Base-by-base conservation (phyloP, 345 rosid genomes). In the Rhodamnia rubescens region DNA sequence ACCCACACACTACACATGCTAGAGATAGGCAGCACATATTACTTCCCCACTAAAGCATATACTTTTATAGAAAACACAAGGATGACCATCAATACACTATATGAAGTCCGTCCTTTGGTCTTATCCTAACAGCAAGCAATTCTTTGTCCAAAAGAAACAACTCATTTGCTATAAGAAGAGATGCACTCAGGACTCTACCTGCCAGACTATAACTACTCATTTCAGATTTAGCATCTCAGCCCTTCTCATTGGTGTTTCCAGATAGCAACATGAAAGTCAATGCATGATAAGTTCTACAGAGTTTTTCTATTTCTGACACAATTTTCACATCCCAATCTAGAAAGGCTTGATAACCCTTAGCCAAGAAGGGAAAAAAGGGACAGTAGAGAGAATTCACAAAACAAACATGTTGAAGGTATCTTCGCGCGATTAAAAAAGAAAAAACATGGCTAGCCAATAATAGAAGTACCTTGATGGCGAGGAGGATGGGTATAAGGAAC, bases 401-500 rank as follows among this genome's bases (percentile, higher is more conserved):
- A 53, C 42, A 82, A 14, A 51, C 24, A 82, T 82, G 84, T 52
- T 82, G 44, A 64, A 52, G 32, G 40, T 21, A 27, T 50, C 57
- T 57, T 83, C 7, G 6, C 55, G 52, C 55, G 14, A 86, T 42
- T 47, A 61, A 59, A 49, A 24, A 53, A 50, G 21, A 50, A 84
- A 84, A 84, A 64, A 61, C 40, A 49, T 27, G 51, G 15, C 27
- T 52, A 6, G 54, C 51, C 56, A 59, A 44, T 47, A 50, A 85
- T 53, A 20, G 15, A 81, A 16, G 69, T 82, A 96, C 99, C 99
- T 94, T 82, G 92, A 83, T 78, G 92, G 84, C 82, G 96, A 90
- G 83, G 91, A 53, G 59, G 93, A 49, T 81, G 89, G 88, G 89
- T 91, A 91, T 69, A 91, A 84, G 88, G 90, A 91, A 86, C 93